Evolutionary conservation across 768 basidiomycete genomes (phyloP), one percentile per base, ranked within the genome.

Genomic region (Russula ochroleuca): DNA sequence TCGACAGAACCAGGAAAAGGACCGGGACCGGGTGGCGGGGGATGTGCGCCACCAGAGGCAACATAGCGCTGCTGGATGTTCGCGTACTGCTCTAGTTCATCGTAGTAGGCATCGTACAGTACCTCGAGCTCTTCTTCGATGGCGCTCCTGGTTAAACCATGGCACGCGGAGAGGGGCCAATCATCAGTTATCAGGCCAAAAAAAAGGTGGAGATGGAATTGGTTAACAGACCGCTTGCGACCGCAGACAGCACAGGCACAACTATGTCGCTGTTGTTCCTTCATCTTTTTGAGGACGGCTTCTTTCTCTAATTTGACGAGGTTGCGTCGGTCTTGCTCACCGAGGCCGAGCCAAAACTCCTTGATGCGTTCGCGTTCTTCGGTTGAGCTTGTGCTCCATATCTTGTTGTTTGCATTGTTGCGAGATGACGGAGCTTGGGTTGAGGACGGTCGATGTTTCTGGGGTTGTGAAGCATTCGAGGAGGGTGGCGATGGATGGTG

Each of bases 41-140:
- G 87, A 70, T 94, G 82, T 45, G 87, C 90, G 67, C 93, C 90
- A 71, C 92, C 90, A 68, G 91, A 94, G 70, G 86, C 85, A 71
- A 92, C 90, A 80, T 94, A 94, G 78, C 87, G 92, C 84, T 94
- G 91, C 83, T 96, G 93, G 80, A 92, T 90, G 78, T 92, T 90
- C 77, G 95, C 97, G 85, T 98, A 98, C 80, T 90, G 88, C 83
- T 97, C 93, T 81, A 99, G 88, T 83, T 98, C 96, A 77, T 97
- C 93, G 86, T 98, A 98, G 85, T 98, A 99, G 81, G 95, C 94
- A 84, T 98, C 96, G 85, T 99, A 99, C 79, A 98, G 88, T 80
- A 94, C 92, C 82, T 98, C 94, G 77, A 99, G 90, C 82, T 99
- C 97, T 80, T 95, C 92, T 81, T 99, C 97, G 81, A 99, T 98